Percentiles rank a stretch among this genome's conserved stretches.
phyloP scores from a whole-genome alignment of 2,329 filamentous ascomycete species.

The Didymella segeticola region DNA sequence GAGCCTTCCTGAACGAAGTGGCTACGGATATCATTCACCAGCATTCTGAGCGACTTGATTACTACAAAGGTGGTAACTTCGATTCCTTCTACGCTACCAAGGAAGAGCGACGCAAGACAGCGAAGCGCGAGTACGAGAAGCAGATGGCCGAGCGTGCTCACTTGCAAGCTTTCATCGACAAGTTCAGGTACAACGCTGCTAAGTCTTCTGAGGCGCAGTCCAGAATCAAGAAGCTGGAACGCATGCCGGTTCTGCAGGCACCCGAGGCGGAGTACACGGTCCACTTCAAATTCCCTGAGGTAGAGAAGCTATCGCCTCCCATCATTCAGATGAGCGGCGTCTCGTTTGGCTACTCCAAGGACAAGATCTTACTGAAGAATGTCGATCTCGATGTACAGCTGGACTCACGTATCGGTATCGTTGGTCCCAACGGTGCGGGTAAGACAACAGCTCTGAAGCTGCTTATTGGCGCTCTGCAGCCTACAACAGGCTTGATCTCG shows the following conservation, averaged over 20 bases:
- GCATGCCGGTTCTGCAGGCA: conserved; percentile 88
- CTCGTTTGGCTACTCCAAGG: conserved; percentile 83
- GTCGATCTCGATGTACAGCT: conserved; percentile 97
- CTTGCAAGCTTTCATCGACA: conserved; percentile 97
- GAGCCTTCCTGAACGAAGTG: conserved; percentile 97
- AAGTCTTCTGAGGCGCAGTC: conserved; percentile 99
- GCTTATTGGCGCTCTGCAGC: conserved; percentile 83
- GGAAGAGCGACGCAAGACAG: conserved; percentile 95
- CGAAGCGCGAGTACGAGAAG: conserved; percentile 97
- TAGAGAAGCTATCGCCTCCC: conserved; percentile 95
- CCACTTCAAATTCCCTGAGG: conserved; percentile 95
- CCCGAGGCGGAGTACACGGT: conserved; percentile 96
- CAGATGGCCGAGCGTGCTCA: conserved; percentile 95
- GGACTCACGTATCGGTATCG: conserved; percentile 97
- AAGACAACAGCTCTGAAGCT: conserved; percentile 98
- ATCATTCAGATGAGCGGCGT: conserved; percentile 98
- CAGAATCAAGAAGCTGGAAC: conserved; percentile 97
- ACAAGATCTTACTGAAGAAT: conserved; percentile 80
- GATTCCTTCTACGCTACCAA: conserved; percentile 80
- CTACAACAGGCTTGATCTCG: conserved; percentile 81
- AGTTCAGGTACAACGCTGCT: conserved; percentile 98
- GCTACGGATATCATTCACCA: conserved; percentile 99
- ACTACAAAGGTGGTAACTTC: conserved; percentile 98
- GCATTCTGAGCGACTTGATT: conserved; percentile 94
- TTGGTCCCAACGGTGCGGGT: conserved; percentile 98